A percentile compares a stretch with the other conserved stretches of the same genome.
phyloP scores from a whole-genome alignment of 2,329 filamentous ascomycete genomes.

The Fusarium sp. region DNA sequence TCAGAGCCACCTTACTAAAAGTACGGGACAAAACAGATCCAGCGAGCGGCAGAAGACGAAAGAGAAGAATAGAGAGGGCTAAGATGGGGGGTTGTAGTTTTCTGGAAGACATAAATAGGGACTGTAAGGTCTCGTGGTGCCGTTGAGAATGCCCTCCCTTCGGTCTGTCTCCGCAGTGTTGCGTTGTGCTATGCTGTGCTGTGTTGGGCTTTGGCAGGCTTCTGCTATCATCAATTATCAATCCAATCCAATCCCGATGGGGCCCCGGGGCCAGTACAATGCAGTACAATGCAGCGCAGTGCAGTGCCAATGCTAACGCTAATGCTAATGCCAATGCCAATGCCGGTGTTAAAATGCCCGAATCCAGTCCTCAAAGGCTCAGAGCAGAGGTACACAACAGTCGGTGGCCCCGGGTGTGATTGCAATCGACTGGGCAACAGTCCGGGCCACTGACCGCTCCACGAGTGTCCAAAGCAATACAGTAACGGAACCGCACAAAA shows the following conservation, averaged over 20 bases:
- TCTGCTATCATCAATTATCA: slow-evolving; percentile 22
- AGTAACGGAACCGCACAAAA: background rate
- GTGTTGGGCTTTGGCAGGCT: slow-evolving; percentile 32
- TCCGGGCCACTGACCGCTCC: slow-evolving; percentile 31
- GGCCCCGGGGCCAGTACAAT: background rate
- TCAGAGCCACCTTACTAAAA: slow-evolving; percentile 23
- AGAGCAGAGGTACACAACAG: slow-evolving; percentile 27
- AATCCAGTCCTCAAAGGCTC: slow-evolving; percentile 16
- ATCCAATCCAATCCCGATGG: slow-evolving; percentile 5
- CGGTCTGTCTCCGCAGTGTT: slow-evolving; percentile 24
- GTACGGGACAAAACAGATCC: slow-evolving; percentile 15
- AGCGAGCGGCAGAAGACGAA: slow-evolving; percentile 5
- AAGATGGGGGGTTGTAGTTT: slow-evolving; percentile 1
- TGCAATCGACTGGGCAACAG: slow-evolving; percentile 33
- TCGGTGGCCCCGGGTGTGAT: slow-evolving; percentile 33
- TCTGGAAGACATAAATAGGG: slow-evolving; percentile 11
- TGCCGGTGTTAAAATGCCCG: slow-evolving; percentile 33
- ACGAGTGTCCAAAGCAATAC: background rate
- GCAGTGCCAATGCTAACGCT: background rate
- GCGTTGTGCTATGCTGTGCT: slow-evolving; percentile 21
- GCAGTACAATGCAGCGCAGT: too few species aligned
- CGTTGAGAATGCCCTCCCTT: slow-evolving; percentile 2
- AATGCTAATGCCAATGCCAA: slow-evolving; percentile 9
- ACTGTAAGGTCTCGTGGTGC: slow-evolving; percentile 23
- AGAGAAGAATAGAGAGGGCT: background rate